Percentiles rank a stretch among this genome's conserved stretches.
phyloP scores from a whole-genome alignment of 129 eudicot genomes.

The Sambucus nigra region DNA sequence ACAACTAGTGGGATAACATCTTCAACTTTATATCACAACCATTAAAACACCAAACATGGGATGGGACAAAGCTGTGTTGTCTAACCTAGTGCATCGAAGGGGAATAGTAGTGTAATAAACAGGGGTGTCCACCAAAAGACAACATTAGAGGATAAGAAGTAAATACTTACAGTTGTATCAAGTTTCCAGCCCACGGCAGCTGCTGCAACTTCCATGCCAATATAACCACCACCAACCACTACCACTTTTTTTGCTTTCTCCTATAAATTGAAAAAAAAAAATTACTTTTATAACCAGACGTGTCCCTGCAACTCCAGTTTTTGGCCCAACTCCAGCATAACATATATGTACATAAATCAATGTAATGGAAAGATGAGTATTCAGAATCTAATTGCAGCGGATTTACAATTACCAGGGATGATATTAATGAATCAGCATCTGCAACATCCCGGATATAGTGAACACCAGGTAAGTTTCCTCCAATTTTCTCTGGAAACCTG shows the following conservation, averaged over 20 bases:
- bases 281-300: not conserved
- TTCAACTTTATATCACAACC: too few species aligned
- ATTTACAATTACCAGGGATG: conserved; percentile 58
- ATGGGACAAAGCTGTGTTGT: too few species aligned
- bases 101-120: too few species aligned
- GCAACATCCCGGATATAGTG: conserved; percentile 94
- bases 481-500: conserved; percentile 94
- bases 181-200: conserved; percentile 93
- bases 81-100: too few species aligned
- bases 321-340: not conserved
- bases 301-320: not conserved
- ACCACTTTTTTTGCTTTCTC: conserved; percentile 79
- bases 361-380: not conserved
- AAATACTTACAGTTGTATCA: conserved; percentile 74
- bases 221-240: conserved; percentile 96
- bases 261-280: conserved; percentile 20
- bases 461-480: conserved; percentile 88
- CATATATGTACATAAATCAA: not conserved
- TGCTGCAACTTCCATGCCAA: conserved; percentile 99
- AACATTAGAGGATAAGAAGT: not conserved
- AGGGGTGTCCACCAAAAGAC: too few species aligned
- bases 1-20: too few species aligned
- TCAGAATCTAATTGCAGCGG: not conserved
- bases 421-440: conserved; percentile 77
- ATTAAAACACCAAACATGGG: too few species aligned